Evolutionary conservation across 2,329 filamentous ascomycete species (phyloP).

Genomic region (Nigrograna mackinnonii): DNA sequence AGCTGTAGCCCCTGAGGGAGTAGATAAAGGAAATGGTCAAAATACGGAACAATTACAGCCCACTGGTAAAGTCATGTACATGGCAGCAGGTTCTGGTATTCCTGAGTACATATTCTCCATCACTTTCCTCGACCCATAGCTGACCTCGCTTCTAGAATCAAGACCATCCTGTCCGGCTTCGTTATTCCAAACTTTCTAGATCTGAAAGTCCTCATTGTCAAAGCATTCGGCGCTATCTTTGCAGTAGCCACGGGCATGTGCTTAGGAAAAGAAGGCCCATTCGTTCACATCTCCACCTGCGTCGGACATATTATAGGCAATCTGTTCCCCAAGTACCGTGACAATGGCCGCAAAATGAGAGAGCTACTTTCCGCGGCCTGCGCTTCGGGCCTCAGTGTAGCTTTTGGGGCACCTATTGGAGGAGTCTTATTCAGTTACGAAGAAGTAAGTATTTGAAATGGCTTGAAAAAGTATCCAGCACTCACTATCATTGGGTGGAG

Average conservation of each 20-base stretch:
- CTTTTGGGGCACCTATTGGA: constrained; percentile 65
- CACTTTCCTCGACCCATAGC: not conserved
- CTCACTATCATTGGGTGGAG: too few relatives aligned
- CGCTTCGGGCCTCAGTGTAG: constrained; percentile 61
- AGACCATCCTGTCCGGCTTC: constrained; percentile 64
- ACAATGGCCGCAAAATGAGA: constrained; percentile 61
- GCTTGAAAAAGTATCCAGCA: too few relatives aligned
- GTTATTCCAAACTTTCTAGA: constrained; percentile 62
- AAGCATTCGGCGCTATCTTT: constrained; percentile 62
- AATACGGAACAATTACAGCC: constrained; percentile 14
- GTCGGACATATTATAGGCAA: constrained; percentile 58
- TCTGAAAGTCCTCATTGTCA: constrained; percentile 59
- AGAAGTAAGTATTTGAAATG: too few relatives aligned
- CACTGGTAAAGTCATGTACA: constrained; percentile 58
- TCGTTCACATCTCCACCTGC: constrained; percentile 64
- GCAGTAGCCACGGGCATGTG: constrained; percentile 64
- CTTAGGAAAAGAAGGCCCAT: constrained; percentile 65
- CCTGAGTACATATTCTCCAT: constrained; percentile 45
- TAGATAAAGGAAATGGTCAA: constrained; percentile 22
- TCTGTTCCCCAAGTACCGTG: constrained; percentile 59
- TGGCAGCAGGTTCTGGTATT: constrained; percentile 63
- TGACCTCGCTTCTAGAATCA: constrained; percentile 44
- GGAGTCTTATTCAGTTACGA: constrained; percentile 63
- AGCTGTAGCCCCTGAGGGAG: constrained; percentile 38
- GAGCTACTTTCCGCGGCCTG: constrained; percentile 63